phyloP scores from a whole-genome alignment of 306 rosid species.

The Corylus heterophylla region DNA sequence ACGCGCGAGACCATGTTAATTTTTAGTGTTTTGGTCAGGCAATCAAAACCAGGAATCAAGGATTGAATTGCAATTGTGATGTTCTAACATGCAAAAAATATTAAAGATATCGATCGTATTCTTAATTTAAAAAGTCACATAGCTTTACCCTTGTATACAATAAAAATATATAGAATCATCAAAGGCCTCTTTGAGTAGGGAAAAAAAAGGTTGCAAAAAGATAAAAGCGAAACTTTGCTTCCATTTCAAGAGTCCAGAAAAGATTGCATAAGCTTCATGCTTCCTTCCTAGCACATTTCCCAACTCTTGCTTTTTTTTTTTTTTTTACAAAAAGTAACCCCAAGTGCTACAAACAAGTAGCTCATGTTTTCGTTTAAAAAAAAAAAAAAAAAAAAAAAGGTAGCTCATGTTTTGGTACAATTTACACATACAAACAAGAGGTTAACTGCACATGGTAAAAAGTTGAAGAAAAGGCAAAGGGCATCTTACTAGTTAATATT shows the following conservation, averaged over 20 bases:
- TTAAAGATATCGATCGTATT: background rate
- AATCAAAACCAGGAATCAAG: background rate
- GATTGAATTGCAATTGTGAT: conserved; percentile 13
- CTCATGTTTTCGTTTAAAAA: background rate
- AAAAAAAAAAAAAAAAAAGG: background rate
- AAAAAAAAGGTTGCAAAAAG: background rate
- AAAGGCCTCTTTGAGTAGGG: background rate
- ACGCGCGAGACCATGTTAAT: background rate
- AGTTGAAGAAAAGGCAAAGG: background rate
- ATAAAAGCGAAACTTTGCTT: conserved; percentile 14
- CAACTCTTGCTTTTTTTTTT: background rate
- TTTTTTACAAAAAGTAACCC: conserved; percentile 6
- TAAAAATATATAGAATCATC: background rate
- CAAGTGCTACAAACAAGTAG: conserved; percentile 1
- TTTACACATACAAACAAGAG: background rate
- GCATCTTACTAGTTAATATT: background rate
- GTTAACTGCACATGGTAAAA: conserved; percentile 6
- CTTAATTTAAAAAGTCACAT: conserved; percentile 13
- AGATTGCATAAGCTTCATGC: conserved; percentile 1
- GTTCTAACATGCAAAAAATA: background rate
- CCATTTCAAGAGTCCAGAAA: conserved; percentile 11
- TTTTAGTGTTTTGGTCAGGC: background rate
- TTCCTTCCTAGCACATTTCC: conserved; percentile 22
- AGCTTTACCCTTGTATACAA: conserved; percentile 15
- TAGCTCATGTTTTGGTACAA: background rate